phyloP scores from a whole-genome alignment of 2,329 filamentous ascomycete genomes.

The Lojkania enalia region DNA sequence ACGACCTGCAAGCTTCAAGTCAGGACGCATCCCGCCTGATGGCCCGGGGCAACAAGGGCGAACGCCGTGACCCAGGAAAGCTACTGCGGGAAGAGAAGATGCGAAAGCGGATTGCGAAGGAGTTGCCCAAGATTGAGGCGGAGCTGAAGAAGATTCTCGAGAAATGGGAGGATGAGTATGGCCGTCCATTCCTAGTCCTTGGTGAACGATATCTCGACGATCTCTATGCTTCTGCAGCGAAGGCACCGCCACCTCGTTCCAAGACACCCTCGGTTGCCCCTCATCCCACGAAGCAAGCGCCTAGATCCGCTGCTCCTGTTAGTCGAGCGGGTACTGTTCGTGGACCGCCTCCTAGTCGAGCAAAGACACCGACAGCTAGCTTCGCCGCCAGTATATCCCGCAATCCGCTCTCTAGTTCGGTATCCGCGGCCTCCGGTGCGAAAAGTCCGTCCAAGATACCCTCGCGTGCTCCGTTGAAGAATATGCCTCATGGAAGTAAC shows the following conservation, averaged over 20 bases:
- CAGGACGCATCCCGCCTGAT: conserved; percentile 94
- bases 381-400: conserved; percentile 40
- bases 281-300: conserved; percentile 35
- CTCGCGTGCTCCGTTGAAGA: conserved; percentile 69
- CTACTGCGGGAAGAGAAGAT: conserved; percentile 96
- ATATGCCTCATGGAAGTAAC: conserved; percentile 71
- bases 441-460: conserved; percentile 71
- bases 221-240: conserved; percentile 67
- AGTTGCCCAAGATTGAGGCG: conserved; percentile 85
- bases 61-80: conserved; percentile 92
- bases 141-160: conserved; percentile 84
- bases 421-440: conserved; percentile 29
- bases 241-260: conserved; percentile 65
- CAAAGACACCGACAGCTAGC: conserved; percentile 50
- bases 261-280: conserved; percentile 70
- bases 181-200: conserved; percentile 88
- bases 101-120: conserved; percentile 95
- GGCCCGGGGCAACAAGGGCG: conserved; percentile 87
- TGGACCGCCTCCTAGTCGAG: conserved; percentile 46
- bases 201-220: conserved; percentile 89
- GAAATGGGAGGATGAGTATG: conserved; percentile 91
- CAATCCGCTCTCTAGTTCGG: conserved; percentile 44
- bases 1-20: conserved; percentile 85
- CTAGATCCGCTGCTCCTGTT: conserved; percentile 37
- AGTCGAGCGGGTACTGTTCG: conserved; percentile 47